Evolutionary conservation across 371 early-diverging fungal genomes (phyloP), one percentile per base, ranked within the genome.

Genomic region (Mucor racemosus): DNA sequence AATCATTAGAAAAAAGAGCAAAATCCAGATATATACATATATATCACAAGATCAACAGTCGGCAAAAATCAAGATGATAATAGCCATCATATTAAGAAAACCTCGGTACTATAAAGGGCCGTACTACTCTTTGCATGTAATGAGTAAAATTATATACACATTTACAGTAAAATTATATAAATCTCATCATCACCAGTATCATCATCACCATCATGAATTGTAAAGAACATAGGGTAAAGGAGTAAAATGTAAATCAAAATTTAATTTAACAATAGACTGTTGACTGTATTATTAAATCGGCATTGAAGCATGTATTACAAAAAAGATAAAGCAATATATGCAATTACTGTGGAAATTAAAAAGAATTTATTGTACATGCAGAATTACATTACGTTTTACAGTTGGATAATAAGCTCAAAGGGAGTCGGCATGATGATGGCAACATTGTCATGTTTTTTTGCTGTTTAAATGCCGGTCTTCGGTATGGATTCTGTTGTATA

Each of bases 391-490:
- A 50, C 50, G 17, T 50, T 21, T 50, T 19, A 9, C 58, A 57
- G 15, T 17, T 10, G n/a, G 17, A 38, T 7, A 17, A 38, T 11
- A 9, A 9, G 7, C 9, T 38, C 38, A 9, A 9, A 38, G 17
- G 8, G 17, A 36, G 11, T 40, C 40, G 41, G 41, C 39, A 58
- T 40, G 59, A 26, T 0, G 26, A 55, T 55, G 35, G 55, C 35
- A 55, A 35, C 55, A 55, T 35, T 55, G 0, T 44, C n/a, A 11
- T 17, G n/a, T n/a, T 5, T 4, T 26, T 0, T 11, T 21, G 0
- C 21, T 10, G 42, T 31, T 10, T 31, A 55, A n/a, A 55, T 55
- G 55, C 55, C 55, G 55, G 34, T 55, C 14, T 55, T 55, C 34
- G 55, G 34, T 55, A n/a, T 33, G 4, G 26, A 11, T 4, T 13